phyloP scores from a whole-genome alignment of 148 eudicot species.

The Salicornia ramosissima region DNA sequence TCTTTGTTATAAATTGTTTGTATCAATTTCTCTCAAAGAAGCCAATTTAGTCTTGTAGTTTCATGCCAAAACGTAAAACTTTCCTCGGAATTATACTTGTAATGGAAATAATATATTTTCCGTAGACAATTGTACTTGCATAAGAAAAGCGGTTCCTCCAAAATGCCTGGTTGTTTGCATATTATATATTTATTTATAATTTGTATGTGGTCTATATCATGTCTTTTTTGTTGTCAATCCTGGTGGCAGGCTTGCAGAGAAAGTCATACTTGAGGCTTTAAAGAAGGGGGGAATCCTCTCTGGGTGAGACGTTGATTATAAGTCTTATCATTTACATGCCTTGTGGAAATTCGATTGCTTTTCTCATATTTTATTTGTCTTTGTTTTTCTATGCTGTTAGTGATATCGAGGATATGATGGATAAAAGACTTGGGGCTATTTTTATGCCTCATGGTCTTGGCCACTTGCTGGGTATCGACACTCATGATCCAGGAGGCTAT shows the following conservation, averaged over 20 bases:
- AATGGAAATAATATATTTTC: neutral
- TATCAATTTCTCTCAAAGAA: neutral
- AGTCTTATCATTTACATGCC: slow-evolving; percentile 3
- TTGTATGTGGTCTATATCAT: neutral
- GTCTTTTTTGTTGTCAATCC: slow-evolving; percentile 4
- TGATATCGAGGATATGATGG: slow-evolving; percentile 79
- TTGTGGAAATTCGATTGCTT: neutral
- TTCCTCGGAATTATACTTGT: neutral
- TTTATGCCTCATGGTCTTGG: slow-evolving; percentile 99
- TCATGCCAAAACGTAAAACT: neutral
- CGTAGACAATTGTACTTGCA: neutral
- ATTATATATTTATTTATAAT: no score
- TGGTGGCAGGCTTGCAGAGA: slow-evolving; percentile 70
- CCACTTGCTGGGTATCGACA: slow-evolving; percentile 94
- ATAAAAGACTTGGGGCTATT: slow-evolving; percentile 73
- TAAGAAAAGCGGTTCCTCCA: neutral
- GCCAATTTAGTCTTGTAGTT: no score
- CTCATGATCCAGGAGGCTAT: slow-evolving; percentile 99
- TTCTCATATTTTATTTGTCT: slow-evolving; percentile 12
- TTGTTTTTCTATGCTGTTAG: slow-evolving; percentile 31
- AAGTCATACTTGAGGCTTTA: slow-evolving; percentile 58
- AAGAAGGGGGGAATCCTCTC: slow-evolving; percentile 59
- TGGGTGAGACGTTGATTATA: slow-evolving; percentile 46
- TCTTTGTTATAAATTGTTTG: no score
- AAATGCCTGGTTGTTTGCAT: neutral